These are phyloP conservation scores for Neurospora sp. DNA, from an alignment of 495 filamentous ascomycete species.

Conservation along the genomic window DNA sequence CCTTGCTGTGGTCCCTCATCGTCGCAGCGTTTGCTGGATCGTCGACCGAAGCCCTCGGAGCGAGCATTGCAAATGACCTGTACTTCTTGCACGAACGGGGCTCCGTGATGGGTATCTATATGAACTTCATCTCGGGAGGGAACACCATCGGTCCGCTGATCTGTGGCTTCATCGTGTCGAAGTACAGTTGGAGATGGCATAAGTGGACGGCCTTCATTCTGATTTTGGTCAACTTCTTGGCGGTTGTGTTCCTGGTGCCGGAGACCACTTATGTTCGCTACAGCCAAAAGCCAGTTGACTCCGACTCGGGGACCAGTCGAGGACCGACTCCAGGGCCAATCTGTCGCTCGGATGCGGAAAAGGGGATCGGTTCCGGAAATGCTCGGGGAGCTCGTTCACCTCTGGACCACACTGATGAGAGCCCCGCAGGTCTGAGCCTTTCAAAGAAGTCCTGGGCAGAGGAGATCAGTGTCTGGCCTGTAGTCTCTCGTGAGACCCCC, in stretches of 20 bases:
- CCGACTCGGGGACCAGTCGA: background rate
- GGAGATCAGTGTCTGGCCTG: conserved; percentile 22
- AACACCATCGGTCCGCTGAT: conserved; percentile 31
- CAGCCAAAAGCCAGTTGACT: conserved; percentile 1
- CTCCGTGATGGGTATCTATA: conserved; percentile 30
- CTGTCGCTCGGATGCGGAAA: background rate
- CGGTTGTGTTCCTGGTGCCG: conserved; percentile 27
- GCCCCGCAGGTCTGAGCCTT: background rate
- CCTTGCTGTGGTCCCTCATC: conserved; percentile 25
- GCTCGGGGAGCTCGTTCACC: background rate
- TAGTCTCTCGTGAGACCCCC: conserved; percentile 12
- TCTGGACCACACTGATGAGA: background rate
- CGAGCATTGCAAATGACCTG: conserved; percentile 31
- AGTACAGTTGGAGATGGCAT: conserved; percentile 30
- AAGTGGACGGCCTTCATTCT: conserved; percentile 27
- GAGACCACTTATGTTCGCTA: conserved; percentile 30
- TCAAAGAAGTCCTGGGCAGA: conserved; percentile 19
- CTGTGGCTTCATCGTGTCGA: conserved; percentile 29
- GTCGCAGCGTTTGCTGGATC: conserved; percentile 29
- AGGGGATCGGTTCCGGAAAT: background rate
- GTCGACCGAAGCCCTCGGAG: conserved; percentile 27
- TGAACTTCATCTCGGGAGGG: conserved; percentile 30
- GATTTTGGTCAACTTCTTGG: conserved; percentile 21
- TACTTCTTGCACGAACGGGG: conserved; percentile 36
- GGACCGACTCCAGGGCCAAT: background rate